Percentiles rank a stretch among this genome's conserved stretches.
These are phyloP conservation scores for Fraxinus sp. DNA, from an alignment of 305 asterid species.

Conservation along the genomic window DNA sequence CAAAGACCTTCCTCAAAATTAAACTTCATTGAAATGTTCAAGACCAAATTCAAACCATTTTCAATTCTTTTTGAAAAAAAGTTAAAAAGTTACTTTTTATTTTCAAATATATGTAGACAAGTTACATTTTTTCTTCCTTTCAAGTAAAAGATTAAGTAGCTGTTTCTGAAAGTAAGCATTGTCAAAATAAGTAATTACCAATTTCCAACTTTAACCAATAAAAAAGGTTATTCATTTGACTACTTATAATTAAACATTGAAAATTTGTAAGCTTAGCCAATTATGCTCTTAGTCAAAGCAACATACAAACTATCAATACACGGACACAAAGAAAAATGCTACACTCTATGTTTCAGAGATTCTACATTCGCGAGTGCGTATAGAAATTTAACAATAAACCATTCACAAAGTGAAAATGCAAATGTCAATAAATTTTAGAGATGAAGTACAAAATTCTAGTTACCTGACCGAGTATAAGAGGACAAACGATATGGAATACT, in stretches of 20 bases:
- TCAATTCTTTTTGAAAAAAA: background rate
- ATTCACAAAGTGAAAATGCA: background rate
- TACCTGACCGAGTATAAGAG: constrained; percentile 43
- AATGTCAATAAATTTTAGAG: background rate
- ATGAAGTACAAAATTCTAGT: constrained; percentile 18
- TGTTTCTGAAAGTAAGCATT: background rate
- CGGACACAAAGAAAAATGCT: background rate
- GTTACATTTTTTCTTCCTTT: background rate
- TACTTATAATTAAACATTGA: background rate
- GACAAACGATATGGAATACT: constrained; percentile 23
- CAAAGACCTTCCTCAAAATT: background rate
- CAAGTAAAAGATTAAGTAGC: background rate
- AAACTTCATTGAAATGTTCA: background rate
- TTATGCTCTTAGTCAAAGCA: background rate
- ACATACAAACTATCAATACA: background rate
- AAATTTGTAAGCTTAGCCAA: background rate
- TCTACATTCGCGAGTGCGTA: background rate
- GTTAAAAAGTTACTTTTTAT: background rate
- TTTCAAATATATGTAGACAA: background rate
- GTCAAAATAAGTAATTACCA: background rate
- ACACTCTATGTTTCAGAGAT: background rate
- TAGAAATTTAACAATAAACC: background rate
- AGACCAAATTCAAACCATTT: constrained; percentile 10
- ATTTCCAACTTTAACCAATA: background rate
- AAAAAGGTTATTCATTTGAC: background rate